Evolutionary conservation across 1,284 basidiomycete species (phyloP).

Genomic region (Coniferiporia sulphurascens): DNA sequence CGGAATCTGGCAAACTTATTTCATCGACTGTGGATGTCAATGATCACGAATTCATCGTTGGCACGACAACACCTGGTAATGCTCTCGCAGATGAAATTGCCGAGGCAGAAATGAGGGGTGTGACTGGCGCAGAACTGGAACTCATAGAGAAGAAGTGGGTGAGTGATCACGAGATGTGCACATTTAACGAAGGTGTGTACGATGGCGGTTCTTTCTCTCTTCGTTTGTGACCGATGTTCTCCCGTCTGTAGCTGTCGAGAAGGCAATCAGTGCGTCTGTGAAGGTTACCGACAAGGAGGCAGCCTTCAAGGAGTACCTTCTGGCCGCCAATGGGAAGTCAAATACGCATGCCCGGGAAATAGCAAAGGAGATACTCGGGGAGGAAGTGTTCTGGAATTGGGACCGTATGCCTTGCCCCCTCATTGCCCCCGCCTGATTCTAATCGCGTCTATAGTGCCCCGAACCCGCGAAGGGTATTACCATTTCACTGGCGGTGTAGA

Average conservation of each 20-base stretch:
- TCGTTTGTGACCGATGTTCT: conserved; percentile 2
- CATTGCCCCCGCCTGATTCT: background rate
- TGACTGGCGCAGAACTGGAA: conserved; percentile 68
- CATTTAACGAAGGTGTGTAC: conserved; percentile 73
- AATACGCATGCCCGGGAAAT: conserved; percentile 69
- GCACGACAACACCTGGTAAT: conserved; percentile 55
- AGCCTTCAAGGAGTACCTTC: conserved; percentile 56
- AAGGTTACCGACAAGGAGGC: conserved; percentile 49
- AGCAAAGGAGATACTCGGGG: conserved; percentile 70
- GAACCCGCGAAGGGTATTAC: conserved; percentile 91
- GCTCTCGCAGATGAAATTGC: conserved; percentile 72
- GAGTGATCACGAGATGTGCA: conserved; percentile 64
- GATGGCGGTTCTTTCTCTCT: background rate
- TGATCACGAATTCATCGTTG: conserved; percentile 75
- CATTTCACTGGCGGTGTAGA: conserved; percentile 83
- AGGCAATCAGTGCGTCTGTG: conserved; percentile 45
- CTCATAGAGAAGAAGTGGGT: conserved; percentile 78
- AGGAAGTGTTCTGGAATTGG: conserved; percentile 80
- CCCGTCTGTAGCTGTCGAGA: conserved; percentile 49
- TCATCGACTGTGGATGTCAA: conserved; percentile 78
- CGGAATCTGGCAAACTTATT: conserved; percentile 84
- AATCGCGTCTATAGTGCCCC: conserved; percentile 49
- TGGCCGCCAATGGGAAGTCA: conserved; percentile 62
- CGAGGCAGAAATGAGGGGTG: conserved; percentile 69
- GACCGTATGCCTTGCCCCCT: conserved; percentile 48